Base-by-base conservation (phyloP, 805 yeast species). In the Spencermartinsiella europaea region DNA sequence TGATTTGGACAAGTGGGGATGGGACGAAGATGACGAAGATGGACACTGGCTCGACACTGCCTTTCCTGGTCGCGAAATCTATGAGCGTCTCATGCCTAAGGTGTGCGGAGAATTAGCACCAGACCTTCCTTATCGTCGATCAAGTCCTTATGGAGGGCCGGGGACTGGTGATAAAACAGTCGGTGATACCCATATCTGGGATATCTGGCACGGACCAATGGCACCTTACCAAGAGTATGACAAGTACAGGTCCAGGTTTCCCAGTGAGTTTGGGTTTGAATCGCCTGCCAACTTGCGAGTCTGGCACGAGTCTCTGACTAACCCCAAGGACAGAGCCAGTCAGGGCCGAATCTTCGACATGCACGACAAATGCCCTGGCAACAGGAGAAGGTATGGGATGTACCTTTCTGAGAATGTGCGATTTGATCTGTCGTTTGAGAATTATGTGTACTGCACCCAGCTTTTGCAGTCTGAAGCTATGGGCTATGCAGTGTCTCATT, bases 371-470 rank as follows among this genome's bases (percentile, higher is more conserved):
- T 71, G 77, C 1, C 71, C 63, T 37, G 75, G 76, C 17, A 70
- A 62, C 55, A 74, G 65, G 52, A 57, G 73, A 21, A 63, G 72
- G 25, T 55, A 74, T 39, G 72, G 75, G 0, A 54, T 67, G 47
- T 75, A 75, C 52, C 68, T 74, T 5, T 57, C 64, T 45, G 75
- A 72, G 50, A 75, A 76, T 48, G 59, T 72, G 52, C 63, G 62
- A 31, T 64, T 71, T 7, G 49, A 56, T 1, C 56, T 68, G 49
- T 69, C 61, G 37, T 49, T 75, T 38, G 67, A 65, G 4, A 53
- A 63, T 15, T 74, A 75, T 73, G 68, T 71, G 27, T 74, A 74
- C 54, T 66, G 71, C n/a, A 71, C 79, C 3, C 80, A 76, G 54
- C 55, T 74, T 39, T 64, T 75, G 67, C 80, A 76, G 54, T 59